Evolutionary conservation across 2,329 filamentous ascomycete species (phyloP), one percentile per base, ranked within the genome.

Genomic region (Dothideomycetidae sp.): DNA sequence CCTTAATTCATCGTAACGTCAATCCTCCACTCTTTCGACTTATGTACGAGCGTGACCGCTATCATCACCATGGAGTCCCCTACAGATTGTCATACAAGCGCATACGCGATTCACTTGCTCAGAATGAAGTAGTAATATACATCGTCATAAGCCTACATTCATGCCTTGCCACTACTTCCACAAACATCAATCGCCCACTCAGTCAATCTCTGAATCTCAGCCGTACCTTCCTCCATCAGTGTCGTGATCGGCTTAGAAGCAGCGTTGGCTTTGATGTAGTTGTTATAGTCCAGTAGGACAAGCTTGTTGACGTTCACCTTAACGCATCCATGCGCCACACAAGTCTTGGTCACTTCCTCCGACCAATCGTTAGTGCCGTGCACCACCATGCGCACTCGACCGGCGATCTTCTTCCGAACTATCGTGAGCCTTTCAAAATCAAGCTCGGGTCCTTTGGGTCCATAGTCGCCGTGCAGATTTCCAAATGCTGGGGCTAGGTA

Each of bases 261-360:
- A 5, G 47, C 42, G 29, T 46, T 44, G 36, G 42, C 45, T 29
- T 48, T 43, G 16, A 48, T 23, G 29, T 46, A 41, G 18, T 50
- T 45, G 26, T 48, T 35, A 31, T 52, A 49, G 16, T 51, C 58
- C 37, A 67, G 60, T 10, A 67, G 53, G 13, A 71, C 58, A 23
- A 66, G 46, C 51, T 66, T 68, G 45, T 75, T 75, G 2, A 75
- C 68, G 43, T 75, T 75, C 42, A 73, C 56, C 51, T 73, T 73
- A 15, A 63, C 57, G n/a, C 68, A 60, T 0, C 70, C 70, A 10
- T 58, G 58, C 14, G 52, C 50, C 45, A 75, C 70, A 46, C 70
- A 74, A 36, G 54, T 46, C 46, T 57, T 51, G 60, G 71, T 66
- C 3, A 71, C 51, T n/a, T 65, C 57, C 3, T 61, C 52, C 1